A percentile compares a stretch with the other conserved stretches of the same genome.
Evolutionary conservation across 345 rosid species (phyloP).

Genomic region (Eucalyptus cloeziana): DNA sequence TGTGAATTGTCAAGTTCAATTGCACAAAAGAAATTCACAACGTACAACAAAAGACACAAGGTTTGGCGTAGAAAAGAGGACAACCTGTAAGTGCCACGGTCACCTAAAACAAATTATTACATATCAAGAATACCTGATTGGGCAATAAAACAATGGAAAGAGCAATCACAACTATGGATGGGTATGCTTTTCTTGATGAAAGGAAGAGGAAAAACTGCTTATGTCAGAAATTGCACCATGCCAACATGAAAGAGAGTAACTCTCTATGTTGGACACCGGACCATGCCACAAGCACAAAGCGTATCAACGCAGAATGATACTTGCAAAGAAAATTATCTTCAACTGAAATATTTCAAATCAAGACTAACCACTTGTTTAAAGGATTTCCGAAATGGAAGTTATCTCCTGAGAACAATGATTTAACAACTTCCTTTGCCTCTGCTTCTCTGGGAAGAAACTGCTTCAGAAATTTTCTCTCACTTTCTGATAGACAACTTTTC

Average conservation of each 20-base stretch:
- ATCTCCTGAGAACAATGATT: slow-evolving; percentile 55
- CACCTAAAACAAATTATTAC: background rate
- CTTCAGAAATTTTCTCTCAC: slow-evolving; percentile 50
- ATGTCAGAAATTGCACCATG: background rate
- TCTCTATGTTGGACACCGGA: background rate
- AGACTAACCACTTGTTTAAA: slow-evolving; percentile 59
- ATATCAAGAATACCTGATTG: background rate
- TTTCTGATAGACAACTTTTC: slow-evolving; percentile 55
- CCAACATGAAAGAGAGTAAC: background rate
- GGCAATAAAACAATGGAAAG: background rate
- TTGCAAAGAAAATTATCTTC: background rate
- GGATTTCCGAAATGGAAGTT: slow-evolving; percentile 87
- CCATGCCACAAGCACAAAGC: background rate
- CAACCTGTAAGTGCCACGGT: background rate
- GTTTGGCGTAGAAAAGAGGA: background rate
- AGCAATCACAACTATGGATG: background rate
- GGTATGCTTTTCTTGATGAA: background rate
- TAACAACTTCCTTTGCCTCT: slow-evolving; percentile 41
- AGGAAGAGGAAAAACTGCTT: background rate
- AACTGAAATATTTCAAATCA: background rate
- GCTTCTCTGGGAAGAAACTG: slow-evolving; percentile 76
- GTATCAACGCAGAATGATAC: background rate
- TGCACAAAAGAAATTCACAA: background rate
- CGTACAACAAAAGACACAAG: background rate
- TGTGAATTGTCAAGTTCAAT: background rate